Conservation (phyloP, 495 filamentous ascomycete genomes). For the Corynascus novoguineensis region DNA sequence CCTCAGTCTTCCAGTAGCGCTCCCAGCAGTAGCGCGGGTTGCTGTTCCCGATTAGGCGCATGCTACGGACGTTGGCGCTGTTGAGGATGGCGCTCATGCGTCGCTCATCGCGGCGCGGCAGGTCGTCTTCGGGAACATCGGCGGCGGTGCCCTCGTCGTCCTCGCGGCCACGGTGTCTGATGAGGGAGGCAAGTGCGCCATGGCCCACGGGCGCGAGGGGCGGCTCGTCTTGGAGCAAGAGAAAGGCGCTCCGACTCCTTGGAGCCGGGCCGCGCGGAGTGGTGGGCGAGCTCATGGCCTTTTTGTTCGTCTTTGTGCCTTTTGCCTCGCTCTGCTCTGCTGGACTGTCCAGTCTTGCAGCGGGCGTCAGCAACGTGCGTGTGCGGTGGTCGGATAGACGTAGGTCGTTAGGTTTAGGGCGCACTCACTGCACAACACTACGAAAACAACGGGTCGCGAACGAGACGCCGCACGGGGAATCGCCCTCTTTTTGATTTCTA, state of each 20-base stretch:
- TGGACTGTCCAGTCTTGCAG: no score
- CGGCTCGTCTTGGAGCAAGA: constrained; percentile 36
- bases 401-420: no score
- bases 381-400: no score
- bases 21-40: constrained; percentile 74
- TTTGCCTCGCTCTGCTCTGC: no score
- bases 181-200: constrained; percentile 34
- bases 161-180: constrained; percentile 30
- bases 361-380: no score
- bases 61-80: constrained; percentile 67
- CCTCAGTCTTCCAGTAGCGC: constrained; percentile 65
- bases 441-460: no score
- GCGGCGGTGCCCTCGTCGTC: constrained; percentile 23
- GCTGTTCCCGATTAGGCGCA: constrained; percentile 69
- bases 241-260: constrained; percentile 26
- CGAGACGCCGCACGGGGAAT: no score
- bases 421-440: no score
- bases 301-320: no score
- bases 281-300: constrained; percentile 17
- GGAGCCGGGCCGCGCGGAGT: constrained; percentile 20
- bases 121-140: constrained; percentile 30
- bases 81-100: constrained; percentile 51
- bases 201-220: constrained; percentile 27
- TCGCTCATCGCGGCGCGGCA: constrained; percentile 41
- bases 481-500: no score